Conservation (phyloP, 1,284 basidiomycete species). For the Marasmius oreades region DNA sequence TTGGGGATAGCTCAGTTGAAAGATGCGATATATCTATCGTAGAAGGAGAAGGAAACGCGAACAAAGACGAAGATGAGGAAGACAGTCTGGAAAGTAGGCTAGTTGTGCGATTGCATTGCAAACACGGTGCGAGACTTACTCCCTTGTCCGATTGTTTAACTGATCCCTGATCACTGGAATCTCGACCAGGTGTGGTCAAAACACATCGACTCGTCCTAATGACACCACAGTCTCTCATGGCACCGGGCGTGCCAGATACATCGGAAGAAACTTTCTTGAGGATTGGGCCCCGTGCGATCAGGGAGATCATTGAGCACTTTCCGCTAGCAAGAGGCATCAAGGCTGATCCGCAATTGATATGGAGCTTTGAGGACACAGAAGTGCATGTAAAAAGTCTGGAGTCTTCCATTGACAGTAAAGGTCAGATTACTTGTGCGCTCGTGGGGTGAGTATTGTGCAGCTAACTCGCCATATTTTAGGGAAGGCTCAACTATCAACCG, state of each 20-base stretch:
- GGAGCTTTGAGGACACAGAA: conserved; percentile 66
- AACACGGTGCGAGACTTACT: conserved; percentile 54
- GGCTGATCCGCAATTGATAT: conserved; percentile 72
- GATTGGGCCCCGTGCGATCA: conserved; percentile 66
- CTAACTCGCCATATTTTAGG: conserved; percentile 32
- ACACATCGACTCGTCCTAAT: conserved; percentile 69
- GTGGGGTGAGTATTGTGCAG: background rate
- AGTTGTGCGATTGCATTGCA: conserved; percentile 70
- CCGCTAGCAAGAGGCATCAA: conserved; percentile 55
- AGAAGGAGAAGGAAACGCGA: conserved; percentile 40
- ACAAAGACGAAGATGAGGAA: conserved; percentile 32
- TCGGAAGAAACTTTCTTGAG: conserved; percentile 58
- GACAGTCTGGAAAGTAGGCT: conserved; percentile 68
- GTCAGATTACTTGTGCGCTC: conserved; percentile 29
- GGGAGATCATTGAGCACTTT: conserved; percentile 80
- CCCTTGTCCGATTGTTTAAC: conserved; percentile 2
- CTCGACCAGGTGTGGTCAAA: conserved; percentile 63
- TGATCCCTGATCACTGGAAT: conserved; percentile 8
- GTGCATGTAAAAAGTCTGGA: conserved; percentile 68
- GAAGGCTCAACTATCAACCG: conserved; percentile 62
- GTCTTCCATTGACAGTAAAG: conserved; percentile 59
- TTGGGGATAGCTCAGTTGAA: conserved; percentile 71
- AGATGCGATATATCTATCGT: conserved; percentile 68
- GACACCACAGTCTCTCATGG: conserved; percentile 52
- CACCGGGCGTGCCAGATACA: conserved; percentile 55